Percentiles rank a stretch among this genome's conserved stretches.
Conservation (phyloP, 345 rosid genomes). For the Turnera subulata region DNA sequence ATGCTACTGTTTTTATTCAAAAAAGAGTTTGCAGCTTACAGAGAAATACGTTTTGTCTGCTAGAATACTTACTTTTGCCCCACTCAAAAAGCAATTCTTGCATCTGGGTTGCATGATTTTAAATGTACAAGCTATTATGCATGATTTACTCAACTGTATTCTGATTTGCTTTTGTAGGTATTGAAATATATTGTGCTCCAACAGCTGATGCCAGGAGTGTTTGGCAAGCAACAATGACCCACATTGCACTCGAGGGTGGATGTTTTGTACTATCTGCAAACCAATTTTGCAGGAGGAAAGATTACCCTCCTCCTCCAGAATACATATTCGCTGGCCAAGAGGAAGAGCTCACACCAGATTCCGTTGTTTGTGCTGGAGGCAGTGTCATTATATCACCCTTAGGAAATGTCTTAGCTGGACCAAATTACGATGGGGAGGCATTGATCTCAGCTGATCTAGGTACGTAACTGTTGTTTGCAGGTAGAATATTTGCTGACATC, state of each 20-base stretch:
- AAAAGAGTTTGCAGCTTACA: too few species aligned
- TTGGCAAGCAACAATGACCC: constrained; percentile 92
- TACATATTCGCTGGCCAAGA: constrained; percentile 63
- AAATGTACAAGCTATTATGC: too few species aligned
- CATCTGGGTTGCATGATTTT: too few species aligned
- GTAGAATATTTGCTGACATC: not conserved
- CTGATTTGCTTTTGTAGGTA: constrained; percentile 37
- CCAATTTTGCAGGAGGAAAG: constrained; percentile 82
- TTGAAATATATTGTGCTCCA: constrained; percentile 94
- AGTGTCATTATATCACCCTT: constrained; percentile 85
- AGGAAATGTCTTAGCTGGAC: constrained; percentile 82
- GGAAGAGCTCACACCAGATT: constrained; percentile 62
- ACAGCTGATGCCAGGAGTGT: constrained; percentile 82
- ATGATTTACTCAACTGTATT: too few species aligned
- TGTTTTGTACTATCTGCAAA: constrained; percentile 88
- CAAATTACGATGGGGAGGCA: constrained; percentile 82
- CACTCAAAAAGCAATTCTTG: too few species aligned
- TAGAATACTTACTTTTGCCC: too few species aligned
- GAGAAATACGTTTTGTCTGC: too few species aligned
- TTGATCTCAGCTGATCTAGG: constrained; percentile 90
- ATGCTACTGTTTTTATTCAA: too few species aligned
- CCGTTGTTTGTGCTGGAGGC: constrained; percentile 88
- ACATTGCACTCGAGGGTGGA: constrained; percentile 96
- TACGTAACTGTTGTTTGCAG: constrained; percentile 12
- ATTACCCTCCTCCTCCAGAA: constrained; percentile 89